Base-by-base conservation (phyloP, 2,329 filamentous ascomycete genomes). In the Fusarium stilboides region DNA sequence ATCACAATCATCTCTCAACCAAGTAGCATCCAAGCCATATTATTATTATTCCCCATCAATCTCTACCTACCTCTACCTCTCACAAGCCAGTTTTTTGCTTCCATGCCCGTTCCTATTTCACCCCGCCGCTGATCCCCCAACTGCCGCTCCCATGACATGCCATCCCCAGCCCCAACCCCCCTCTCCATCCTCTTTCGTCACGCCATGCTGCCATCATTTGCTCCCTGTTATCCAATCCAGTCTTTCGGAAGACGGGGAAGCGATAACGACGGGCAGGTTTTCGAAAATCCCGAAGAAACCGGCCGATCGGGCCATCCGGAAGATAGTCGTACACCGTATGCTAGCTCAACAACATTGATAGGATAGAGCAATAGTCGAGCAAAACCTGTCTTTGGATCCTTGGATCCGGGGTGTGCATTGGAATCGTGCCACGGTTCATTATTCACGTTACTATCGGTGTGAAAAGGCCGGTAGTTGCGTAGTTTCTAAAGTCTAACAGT, bases 121-220 rank as follows among this genome's bases (percentile, higher is more conserved):
- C 59, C 59, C 46, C 40, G 31, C 59, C 36, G 62, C 53, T 36
- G 62, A 66, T 65, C 61, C 44, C 33, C 60, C 43, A 65, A 53
- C 47, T 57, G 45, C 57, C 54, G 42, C 33, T 60, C 34, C 36
- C 39, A 51, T 65, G 47, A 39, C 61, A 61, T 61, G 15, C 47
- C 55, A 45, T 57, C 45, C 53, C 43, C 43, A 65, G 20, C 47
- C 43, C 44, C 62, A 40, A 36, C 43, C 24, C 46, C 47, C 44
- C 42, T 36, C 34, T 31, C 34, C 37, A 19, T 31, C 33, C 43
- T 42, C 22, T 26, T 44, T 37, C 40, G 19, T 58, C 50, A 66
- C 50, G 62, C 62, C 50, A 63, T 54, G 14, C 24, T 40, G 15
- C 24, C 51, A 49, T 50, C 31, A 42, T 22, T 37, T 34, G 26